phyloP scores from a whole-genome alignment of 202 grass and related monocot species.

The Panicum virgatum region DNA sequence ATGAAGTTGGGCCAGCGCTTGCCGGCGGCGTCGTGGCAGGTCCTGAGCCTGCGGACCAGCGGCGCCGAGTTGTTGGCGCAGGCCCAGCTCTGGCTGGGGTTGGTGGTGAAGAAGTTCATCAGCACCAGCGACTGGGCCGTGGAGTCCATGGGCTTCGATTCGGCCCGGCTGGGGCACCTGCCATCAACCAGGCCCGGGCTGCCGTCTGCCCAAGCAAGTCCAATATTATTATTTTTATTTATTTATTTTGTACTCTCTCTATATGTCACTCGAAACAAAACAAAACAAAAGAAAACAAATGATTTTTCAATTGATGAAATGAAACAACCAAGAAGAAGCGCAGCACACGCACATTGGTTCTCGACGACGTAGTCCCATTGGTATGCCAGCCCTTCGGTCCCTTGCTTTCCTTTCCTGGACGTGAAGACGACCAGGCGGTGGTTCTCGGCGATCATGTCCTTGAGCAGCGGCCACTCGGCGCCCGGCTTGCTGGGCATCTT shows the following conservation, averaged over 20 bases:
- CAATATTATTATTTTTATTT: no score
- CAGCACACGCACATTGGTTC: constrained; percentile 36
- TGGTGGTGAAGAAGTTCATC: constrained; percentile 77
- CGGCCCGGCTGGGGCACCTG: constrained; percentile 35
- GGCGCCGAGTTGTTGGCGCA: constrained; percentile 74
- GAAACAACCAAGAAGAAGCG: no score
- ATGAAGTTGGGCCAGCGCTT: constrained; percentile 84
- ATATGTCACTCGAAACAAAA: no score
- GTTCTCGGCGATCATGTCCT: constrained; percentile 57
- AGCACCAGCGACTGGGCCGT: constrained; percentile 65
- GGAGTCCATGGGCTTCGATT: constrained; percentile 65
- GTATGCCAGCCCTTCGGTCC: constrained; percentile 47
- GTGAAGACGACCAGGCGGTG: constrained; percentile 73
- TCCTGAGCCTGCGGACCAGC: constrained; percentile 55
- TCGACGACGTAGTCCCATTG: constrained; percentile 75
- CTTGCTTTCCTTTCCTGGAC: constrained; percentile 55
- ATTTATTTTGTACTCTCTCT: no score
- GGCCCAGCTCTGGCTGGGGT: constrained; percentile 53
- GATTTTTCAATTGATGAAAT: no score
- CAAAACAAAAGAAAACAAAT: no score
- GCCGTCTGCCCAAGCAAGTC: constrained; percentile 26
- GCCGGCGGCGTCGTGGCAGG: constrained; percentile 55
- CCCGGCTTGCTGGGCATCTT: constrained; percentile 56
- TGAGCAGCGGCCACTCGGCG: constrained; percentile 62
- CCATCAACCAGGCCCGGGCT: constrained; percentile 46